These are phyloP conservation scores for Seiridium cupressi DNA, from an alignment of 2,329 filamentous ascomycete species.

Conservation along the genomic window DNA sequence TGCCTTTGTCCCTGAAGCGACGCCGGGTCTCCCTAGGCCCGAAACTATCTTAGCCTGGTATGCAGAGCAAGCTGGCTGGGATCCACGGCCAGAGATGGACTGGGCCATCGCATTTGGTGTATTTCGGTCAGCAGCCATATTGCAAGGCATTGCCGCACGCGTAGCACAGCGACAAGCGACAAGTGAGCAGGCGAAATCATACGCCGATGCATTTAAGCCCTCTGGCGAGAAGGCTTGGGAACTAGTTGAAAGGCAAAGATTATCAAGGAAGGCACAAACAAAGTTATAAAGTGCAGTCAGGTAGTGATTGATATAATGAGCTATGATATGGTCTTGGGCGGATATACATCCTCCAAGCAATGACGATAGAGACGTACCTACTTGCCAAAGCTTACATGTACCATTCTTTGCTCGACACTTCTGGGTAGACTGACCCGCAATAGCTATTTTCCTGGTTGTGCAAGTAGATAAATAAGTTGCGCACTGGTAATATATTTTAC, in stretches of 20 bases:
- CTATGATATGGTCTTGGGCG: too few species aligned
- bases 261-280: not conserved
- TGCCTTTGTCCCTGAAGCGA: slow-evolving; percentile 57
- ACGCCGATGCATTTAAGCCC: slow-evolving; percentile 4
- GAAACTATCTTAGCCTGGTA: slow-evolving; percentile 42
- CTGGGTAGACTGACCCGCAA: too few species aligned
- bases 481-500: too few species aligned
- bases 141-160: slow-evolving; percentile 84
- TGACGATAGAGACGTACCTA: too few species aligned
- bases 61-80: slow-evolving; percentile 59
- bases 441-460: too few species aligned
- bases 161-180: slow-evolving; percentile 82
- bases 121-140: slow-evolving; percentile 57
- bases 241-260: not conserved
- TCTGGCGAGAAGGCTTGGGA: slow-evolving; percentile 5
- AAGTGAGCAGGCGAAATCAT: slow-evolving; percentile 71
- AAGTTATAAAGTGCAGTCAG: not conserved
- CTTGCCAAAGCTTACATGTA: too few species aligned
- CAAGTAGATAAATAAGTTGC: too few species aligned
- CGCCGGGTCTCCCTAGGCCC: slow-evolving; percentile 57
- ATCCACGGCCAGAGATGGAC: slow-evolving; percentile 56
- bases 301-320: too few species aligned
- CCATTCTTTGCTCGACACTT: too few species aligned
- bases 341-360: too few species aligned
- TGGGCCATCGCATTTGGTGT: slow-evolving; percentile 61